Evolutionary conservation across 1,139 yeast genomes (phyloP), one percentile per base, ranked within the genome.

Genomic region (Lodderomyces margitis): DNA sequence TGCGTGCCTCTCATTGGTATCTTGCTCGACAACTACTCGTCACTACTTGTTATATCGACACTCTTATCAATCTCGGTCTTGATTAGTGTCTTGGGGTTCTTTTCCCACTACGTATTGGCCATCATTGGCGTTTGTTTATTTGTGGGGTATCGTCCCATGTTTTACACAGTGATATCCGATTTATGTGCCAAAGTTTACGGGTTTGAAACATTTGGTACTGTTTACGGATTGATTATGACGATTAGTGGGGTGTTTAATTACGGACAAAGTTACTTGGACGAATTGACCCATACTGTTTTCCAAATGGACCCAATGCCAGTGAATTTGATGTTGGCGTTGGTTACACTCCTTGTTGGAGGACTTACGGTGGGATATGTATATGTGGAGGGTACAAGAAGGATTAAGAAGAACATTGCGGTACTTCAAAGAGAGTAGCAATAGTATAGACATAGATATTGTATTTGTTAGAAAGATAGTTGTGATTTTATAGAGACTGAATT

Each of bases 181-280:
- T 63, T 66, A 43, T 71, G 75, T 50, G 76, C 76, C 38, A 71
- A 71, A 50, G 75, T 71, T 24, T 71, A 71, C 55, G 77, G 77
- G 7, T 71, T 70, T 45, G 75, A 70, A 44, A 71, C 75, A 11
- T 71, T 71, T 51, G 77, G 77, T 5, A 70, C 75, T 3, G 68
- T 71, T 20, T 71, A 71, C 48, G 77, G 77, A 3, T 56, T 70
- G n/a, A 65, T 70, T 27, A 68, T 69, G 46, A 61, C 70, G 45
- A 57, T 68, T 34, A 62, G 74, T 5, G 77, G 77, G 12, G 49
- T 68, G 11, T 56, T 68, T 50, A 71, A 70, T 47, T 61, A 62
- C 45, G 55, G 61, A 30, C 76, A 70, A 49, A 62, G 66, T 39
- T 48, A 59, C 16, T 64, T 71, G 55, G 77, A 71, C 47, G 56